Evolutionary conservation across 345 rosid genomes (phyloP).

Genomic region (Eutrema heterophyllum): DNA sequence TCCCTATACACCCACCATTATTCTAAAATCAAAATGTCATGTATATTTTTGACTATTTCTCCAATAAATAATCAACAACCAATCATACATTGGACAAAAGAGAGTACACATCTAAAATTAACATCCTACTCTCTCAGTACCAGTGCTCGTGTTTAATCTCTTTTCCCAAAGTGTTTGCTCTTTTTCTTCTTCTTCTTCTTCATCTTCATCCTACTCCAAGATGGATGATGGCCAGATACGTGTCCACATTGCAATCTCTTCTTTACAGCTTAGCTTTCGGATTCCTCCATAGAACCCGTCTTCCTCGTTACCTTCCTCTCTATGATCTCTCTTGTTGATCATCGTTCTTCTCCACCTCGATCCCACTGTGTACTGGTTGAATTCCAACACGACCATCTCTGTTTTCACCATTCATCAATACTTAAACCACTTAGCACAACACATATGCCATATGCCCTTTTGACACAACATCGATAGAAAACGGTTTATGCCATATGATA

Average conservation of each 20-base stretch:
- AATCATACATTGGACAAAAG: background rate
- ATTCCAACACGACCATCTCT: conserved; percentile 49
- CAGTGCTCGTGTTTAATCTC: background rate
- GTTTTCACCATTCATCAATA: conserved; percentile 26
- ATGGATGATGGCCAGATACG: conserved; percentile 62
- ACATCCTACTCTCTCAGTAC: background rate
- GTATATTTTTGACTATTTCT: background rate
- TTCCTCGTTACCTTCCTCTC: conserved; percentile 78
- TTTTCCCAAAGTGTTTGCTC: background rate
- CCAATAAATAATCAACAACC: background rate
- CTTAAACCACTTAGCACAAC: background rate
- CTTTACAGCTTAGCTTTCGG: conserved; percentile 49
- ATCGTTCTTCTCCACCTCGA: conserved; percentile 70
- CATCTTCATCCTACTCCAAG: conserved; percentile 41
- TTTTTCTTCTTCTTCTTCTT: too few species aligned
- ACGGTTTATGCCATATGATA: background rate
- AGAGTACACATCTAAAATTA: background rate
- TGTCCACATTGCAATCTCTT: conserved; percentile 67
- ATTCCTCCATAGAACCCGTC: conserved; percentile 93
- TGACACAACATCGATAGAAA: background rate
- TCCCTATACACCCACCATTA: background rate
- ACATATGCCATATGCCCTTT: background rate
- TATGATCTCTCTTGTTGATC: conserved; percentile 56
- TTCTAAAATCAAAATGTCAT: background rate
- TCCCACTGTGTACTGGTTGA: conserved; percentile 63